Evolutionary conservation across 2,329 filamentous ascomycete species (phyloP), one percentile per base, ranked within the genome.

Genomic region (Alternaria postmessia): DNA sequence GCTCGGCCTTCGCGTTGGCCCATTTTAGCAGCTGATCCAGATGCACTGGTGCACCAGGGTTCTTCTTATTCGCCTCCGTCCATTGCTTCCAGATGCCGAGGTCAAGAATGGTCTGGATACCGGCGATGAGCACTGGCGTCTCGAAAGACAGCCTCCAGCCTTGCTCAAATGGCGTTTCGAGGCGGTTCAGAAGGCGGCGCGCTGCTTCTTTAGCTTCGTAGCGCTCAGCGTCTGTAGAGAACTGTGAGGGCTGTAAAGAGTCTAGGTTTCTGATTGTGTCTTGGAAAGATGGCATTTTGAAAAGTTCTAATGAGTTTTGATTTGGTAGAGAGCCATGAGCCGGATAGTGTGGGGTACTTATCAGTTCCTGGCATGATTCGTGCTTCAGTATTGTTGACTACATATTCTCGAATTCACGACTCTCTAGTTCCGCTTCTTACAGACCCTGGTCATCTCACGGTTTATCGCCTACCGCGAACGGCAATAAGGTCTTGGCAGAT

Each of bases 191-290:
- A 16, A 58, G n/a, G 34, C 42, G 56, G 3, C 56, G 42, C 4
- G 42, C 56, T 20, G 56, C 56, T 58, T 58, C 49, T 43, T 58
- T 54, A 26, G 34, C 49, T 28, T 58, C 49, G 26, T 41, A 58
- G 3, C 49, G 56, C 34, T 54, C 49, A 5, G 42, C 42, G 2
- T 54, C 56, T 4, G 42, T 48, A 2, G 18, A 20, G 20, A 58
- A 58, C 3, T 36, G 42, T 12, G 42, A 41, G 32, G 34, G 42
- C 4, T 16, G 16, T 16, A 58, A 30, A 0, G 42, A 46, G 5
- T 58, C 56, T 3, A 58, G n/a, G 1, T 26, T 41, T 22, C n/a
- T 47, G 26, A 30, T 54, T 3, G 43, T 46, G 4, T 51, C 39
- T 24, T 20, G 16, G 3, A 32, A 44, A 20, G 30, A 48, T 24